Evolutionary conservation across 2,329 filamentous ascomycete species (phyloP).

Genomic region (Penicillium sp.): DNA sequence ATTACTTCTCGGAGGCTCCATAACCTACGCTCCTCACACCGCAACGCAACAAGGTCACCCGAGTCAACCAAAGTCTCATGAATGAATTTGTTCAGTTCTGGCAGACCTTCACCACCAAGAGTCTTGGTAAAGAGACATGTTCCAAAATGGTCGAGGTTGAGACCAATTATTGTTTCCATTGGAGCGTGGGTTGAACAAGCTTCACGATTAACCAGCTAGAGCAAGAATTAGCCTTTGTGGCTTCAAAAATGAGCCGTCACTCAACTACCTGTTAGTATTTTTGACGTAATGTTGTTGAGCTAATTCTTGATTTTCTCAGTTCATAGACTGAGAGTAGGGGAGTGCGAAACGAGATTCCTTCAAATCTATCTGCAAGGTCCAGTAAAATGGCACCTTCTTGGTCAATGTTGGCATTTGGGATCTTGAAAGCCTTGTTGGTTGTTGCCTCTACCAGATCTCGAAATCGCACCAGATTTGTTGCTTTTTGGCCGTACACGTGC

Average conservation of each 20-base stretch:
- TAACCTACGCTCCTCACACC: constrained; percentile 16
- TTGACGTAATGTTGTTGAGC: constrained; percentile 4
- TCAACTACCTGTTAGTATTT: constrained; percentile 3
- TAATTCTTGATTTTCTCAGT: constrained; percentile 2
- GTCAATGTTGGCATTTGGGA: constrained; percentile 2
- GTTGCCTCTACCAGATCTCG: neutral
- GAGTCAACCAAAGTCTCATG: neutral
- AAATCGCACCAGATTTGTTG: constrained; percentile 2
- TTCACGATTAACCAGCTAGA: constrained; percentile 4
- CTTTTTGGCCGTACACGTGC: neutral
- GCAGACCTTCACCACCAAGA: neutral
- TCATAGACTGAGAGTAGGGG: constrained; percentile 5
- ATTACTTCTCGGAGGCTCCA: constrained; percentile 14
- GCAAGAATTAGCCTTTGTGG: neutral
- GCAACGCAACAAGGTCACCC: constrained; percentile 16
- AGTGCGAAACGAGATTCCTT: constrained; percentile 3
- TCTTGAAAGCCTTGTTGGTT: constrained; percentile 6
- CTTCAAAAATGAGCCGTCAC: neutral
- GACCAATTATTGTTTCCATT: constrained; percentile 3
- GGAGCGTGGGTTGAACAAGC: neutral
- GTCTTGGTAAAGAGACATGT: constrained; percentile 5
- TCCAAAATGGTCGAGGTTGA: constrained; percentile 5
- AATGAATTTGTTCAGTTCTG: constrained; percentile 1
- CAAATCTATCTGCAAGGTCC: constrained; percentile 3
- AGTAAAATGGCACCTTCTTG: constrained; percentile 1